Evolutionary conservation across 2,329 filamentous ascomycete genomes (phyloP).

Genomic region (Biscogniauxia marginata): DNA sequence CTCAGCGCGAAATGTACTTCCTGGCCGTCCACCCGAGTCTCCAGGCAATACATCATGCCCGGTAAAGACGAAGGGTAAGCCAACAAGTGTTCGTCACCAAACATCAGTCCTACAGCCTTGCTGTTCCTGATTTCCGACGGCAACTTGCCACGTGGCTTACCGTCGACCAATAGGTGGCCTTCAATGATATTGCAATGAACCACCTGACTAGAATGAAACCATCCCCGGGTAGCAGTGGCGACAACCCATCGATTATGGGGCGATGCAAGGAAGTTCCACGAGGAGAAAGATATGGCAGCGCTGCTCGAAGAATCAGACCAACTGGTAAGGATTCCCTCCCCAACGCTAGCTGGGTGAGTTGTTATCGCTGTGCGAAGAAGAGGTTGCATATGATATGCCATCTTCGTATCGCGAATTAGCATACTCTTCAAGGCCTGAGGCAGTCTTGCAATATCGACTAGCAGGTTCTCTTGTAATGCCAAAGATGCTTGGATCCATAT

Average conservation of each 20-base stretch:
- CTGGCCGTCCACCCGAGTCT: constrained; percentile 35
- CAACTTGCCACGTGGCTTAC: constrained; percentile 42
- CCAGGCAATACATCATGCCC: constrained; percentile 50
- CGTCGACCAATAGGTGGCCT: constrained; percentile 38
- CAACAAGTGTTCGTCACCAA: constrained; percentile 50
- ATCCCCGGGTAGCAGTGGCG: constrained; percentile 1
- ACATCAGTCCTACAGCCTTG: constrained; percentile 45
- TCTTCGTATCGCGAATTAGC: constrained; percentile 47
- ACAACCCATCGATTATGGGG: constrained; percentile 27
- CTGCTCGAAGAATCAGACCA: constrained; percentile 39
- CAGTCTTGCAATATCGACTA: constrained; percentile 36
- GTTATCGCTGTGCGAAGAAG: constrained; percentile 37
- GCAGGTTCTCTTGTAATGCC: constrained; percentile 46
- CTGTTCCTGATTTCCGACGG: constrained; percentile 49
- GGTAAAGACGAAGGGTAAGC: constrained; percentile 50
- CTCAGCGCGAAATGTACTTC: constrained; percentile 58
- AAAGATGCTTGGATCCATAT: constrained; percentile 25
- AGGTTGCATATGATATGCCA: constrained; percentile 36
- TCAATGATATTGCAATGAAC: constrained; percentile 37
- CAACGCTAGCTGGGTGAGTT: constrained; percentile 6
- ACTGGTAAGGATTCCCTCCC: constrained; percentile 35
- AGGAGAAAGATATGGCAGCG: constrained; percentile 24
- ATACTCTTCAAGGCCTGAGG: constrained; percentile 35
- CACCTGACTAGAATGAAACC: constrained; percentile 10
- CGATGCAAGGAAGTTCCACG: constrained; percentile 28